These are phyloP conservation scores for Asclepias syriaca DNA, from an alignment of 257 asterid species.

Conservation along the genomic window DNA sequence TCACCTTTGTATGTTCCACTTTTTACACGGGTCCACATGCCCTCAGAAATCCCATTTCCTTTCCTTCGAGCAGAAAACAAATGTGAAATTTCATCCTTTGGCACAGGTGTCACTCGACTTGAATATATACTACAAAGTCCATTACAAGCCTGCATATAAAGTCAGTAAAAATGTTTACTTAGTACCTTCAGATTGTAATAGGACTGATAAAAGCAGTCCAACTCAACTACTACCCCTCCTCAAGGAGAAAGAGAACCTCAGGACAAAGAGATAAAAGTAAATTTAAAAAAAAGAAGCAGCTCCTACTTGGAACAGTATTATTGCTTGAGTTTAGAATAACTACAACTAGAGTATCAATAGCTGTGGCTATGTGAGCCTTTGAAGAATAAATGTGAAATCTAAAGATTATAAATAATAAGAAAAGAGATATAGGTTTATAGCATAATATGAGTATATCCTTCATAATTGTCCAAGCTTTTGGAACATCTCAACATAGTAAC, in stretches of 20 bases:
- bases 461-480: neutral
- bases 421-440: neutral
- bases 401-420: neutral
- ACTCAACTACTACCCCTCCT: slow-evolving; percentile 10
- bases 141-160: slow-evolving; percentile 64
- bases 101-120: slow-evolving; percentile 54
- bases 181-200: neutral
- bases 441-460: neutral
- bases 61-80: slow-evolving; percentile 55
- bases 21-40: slow-evolving; percentile 96
- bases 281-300: neutral
- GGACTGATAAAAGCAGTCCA: slow-evolving; percentile 8
- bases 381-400: neutral
- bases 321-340: neutral
- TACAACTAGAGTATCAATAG: neutral
- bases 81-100: slow-evolving; percentile 56
- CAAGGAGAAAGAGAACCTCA: slow-evolving; percentile 3
- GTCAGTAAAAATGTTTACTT: slow-evolving; percentile 15
- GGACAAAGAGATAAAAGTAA: neutral
- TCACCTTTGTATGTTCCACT: slow-evolving; percentile 96
- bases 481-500: slow-evolving; percentile 2
- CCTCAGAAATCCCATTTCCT: slow-evolving; percentile 59
- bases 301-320: neutral
- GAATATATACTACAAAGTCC: slow-evolving; percentile 67
- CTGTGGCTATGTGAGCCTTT: neutral